These are phyloP conservation scores for Heterobasidion parviporum DNA, from an alignment of 1,284 basidiomycete genomes.

Conservation along the genomic window DNA sequence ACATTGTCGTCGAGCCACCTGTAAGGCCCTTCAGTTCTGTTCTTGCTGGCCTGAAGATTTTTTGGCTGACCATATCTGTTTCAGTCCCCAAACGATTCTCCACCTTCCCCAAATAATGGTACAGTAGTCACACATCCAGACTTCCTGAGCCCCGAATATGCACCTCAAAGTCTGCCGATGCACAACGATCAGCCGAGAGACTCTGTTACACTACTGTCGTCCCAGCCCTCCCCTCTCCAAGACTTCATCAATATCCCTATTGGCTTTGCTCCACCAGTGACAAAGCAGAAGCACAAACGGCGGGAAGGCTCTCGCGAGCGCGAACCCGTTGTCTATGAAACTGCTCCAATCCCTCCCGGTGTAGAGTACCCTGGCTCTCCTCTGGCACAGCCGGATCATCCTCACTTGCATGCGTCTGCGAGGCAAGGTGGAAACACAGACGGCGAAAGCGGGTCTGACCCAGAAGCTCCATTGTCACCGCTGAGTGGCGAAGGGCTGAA, in stretches of 20 bases:
- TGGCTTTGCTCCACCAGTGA: not conserved
- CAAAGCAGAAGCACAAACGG: not conserved
- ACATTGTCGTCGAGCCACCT: constrained; percentile 27
- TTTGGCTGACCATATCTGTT: not conserved
- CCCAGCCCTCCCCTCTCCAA: constrained; percentile 1
- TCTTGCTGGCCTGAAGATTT: not conserved
- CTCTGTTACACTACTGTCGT: not conserved
- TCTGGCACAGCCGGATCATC: not conserved
- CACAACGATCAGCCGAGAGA: not conserved
- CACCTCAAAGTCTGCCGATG: constrained; percentile 3
- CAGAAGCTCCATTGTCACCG: not conserved
- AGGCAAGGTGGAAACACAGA: not conserved
- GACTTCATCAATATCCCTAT: constrained; percentile 5
- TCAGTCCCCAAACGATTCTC: constrained; percentile 9
- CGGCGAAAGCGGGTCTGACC: not conserved
- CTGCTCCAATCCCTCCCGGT: constrained; percentile 22
- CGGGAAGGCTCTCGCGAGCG: constrained; percentile 1
- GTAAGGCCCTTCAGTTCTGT: constrained; percentile 12
- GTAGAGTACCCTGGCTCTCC: constrained; percentile 24
- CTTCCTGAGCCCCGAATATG: constrained; percentile 12
- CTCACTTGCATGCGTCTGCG: not conserved
- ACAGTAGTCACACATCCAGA: constrained; percentile 2
- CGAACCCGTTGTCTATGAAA: constrained; percentile 17
- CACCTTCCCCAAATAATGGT: constrained; percentile 7
- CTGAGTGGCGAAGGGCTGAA: not conserved